These are phyloP conservation scores for Aureobasidium subglaciale DNA, from an alignment of 2,329 filamentous ascomycete species.

Conservation along the genomic window DNA sequence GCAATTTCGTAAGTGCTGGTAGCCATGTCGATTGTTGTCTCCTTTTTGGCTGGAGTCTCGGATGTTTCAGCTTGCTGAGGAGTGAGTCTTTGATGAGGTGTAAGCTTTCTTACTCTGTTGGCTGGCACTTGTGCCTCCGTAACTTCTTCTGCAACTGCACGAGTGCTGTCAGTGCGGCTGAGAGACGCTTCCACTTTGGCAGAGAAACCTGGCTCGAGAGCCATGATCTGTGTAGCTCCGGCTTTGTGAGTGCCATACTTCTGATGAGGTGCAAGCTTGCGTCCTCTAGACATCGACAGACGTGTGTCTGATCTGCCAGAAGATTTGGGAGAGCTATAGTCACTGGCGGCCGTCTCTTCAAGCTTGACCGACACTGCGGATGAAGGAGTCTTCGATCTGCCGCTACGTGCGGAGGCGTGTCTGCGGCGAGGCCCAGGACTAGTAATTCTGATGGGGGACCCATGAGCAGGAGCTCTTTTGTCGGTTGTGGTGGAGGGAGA, in stretches of 20 bases:
- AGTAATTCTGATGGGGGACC: too few species aligned
- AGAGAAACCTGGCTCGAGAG: neutral
- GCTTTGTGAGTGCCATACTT: neutral
- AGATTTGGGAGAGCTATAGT: neutral
- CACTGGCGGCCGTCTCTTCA: neutral
- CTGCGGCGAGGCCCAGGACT: too few species aligned
- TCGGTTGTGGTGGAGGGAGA: too few species aligned
- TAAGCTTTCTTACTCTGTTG: neutral
- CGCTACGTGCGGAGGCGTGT: too few species aligned
- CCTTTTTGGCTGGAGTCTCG: too few species aligned
- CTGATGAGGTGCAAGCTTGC: neutral
- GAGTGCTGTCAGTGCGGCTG: neutral
- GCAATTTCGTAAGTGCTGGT: neutral
- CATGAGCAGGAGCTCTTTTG: too few species aligned
- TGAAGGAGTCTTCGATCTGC: neutral
- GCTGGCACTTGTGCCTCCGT: neutral
- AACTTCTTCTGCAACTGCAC: neutral
- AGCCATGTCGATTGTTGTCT: too few species aligned
- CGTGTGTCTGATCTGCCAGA: too few species aligned
- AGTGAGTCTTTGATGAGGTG: conserved; percentile 9
- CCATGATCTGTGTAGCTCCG: neutral
- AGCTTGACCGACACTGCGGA: neutral
- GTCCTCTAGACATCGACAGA: too few species aligned
- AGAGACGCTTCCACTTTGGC: neutral
- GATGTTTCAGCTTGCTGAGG: too few species aligned